Base-by-base conservation (phyloP, 352 stramenopile genomes). In the Discostella stelligera region DNA sequence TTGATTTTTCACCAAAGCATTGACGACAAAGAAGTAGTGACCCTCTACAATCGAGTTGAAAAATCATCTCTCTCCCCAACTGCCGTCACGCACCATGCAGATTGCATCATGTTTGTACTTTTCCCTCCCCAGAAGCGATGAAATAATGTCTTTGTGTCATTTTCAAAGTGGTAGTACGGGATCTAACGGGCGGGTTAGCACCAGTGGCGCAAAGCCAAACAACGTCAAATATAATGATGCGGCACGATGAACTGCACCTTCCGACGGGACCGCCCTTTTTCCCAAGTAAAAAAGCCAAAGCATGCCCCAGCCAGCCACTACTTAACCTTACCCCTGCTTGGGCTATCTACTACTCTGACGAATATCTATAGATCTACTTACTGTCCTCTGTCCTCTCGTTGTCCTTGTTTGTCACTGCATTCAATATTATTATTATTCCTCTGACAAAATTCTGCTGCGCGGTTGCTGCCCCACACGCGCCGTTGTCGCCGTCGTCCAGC, bases 361-460 rank as follows among this genome's bases (percentile, higher is more conserved):
- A 32, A 32, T 6, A 2, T 32, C 27, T 6, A 5, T 60, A 32
- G 23, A 13, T 55, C 58, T 10, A 41, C 32, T 41, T 9, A 9
- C 32, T n/a, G n/a, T 63, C 37, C 10, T 13, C 66, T 44, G 49
- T 64, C 16, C 11, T 55, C 32, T 67, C 50, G 23, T 60, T 18
- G n/a, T 55, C n/a, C n/a, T n/a, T n/a, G n/a, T n/a, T n/a, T 58
- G 14, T 66, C 59, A 37, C 30, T 54, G 93, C 96, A 9, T 89
- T 97, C 32, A 0, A 76, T 55, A 39, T n/a, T n/a, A n/a, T n/a
- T n/a, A n/a, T n/a, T n/a, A n/a, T 94, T 90, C 13, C 95, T 96
- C 60, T 98, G 96, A 41, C 92, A 94, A 86, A 98, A 99, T 77
- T 98, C 94, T 2, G 95, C 96, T 9, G 94, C 86, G 13, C 86